Evolutionary conservation across 441 rosid species (phyloP), one percentile per base, ranked within the genome.

Genomic region (Daphne laureola): DNA sequence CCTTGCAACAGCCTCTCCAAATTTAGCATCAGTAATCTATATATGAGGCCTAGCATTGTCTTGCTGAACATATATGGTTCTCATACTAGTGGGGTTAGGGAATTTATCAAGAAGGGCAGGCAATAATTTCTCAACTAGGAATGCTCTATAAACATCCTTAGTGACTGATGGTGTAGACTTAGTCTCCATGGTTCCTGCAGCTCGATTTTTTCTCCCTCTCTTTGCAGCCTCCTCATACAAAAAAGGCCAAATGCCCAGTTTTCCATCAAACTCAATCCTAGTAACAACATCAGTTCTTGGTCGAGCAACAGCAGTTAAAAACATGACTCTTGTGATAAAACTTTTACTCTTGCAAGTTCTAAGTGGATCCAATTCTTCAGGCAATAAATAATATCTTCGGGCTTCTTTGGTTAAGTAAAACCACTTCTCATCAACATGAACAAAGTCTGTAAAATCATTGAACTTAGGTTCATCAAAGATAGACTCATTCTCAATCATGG

Each of bases 131-230:
- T 6, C 36, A 1, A 54, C 43, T 17, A 54, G 6, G 43, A 5
- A 18, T 1, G 12, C 12, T 1, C 47, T 4, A 1, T 18, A 17
- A 5, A 42, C 58, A 11, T 54, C 58, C 17, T 54, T 36, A 0
- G 15, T 54, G 3, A 54, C 31, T 2, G 7, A 5, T 8, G 4
- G 2, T 4, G 43, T 41, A 0, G 47, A n/a, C 14, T 54, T 41
- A 18, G 58, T 54, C 46, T 54, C 58, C 12, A 41, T 38, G 5
- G 42, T 38, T 38, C 42, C 42, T 38, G 42, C 42, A 38, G 5
- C 42, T 38, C 42, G 42, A 38, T 38, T 5, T 38, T 38, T 38
- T 5, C 42, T 38, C 12, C 42, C 12, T 38, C 42, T 38, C 42
- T 38, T 38, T 5, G 42, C 42, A 38, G 42, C 7, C 12, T 38